Percentiles rank a stretch among this genome's conserved stretches.
phyloP scores from a whole-genome alignment of 192 early-diverging fungal species.

The Coemansia sp. region DNA sequence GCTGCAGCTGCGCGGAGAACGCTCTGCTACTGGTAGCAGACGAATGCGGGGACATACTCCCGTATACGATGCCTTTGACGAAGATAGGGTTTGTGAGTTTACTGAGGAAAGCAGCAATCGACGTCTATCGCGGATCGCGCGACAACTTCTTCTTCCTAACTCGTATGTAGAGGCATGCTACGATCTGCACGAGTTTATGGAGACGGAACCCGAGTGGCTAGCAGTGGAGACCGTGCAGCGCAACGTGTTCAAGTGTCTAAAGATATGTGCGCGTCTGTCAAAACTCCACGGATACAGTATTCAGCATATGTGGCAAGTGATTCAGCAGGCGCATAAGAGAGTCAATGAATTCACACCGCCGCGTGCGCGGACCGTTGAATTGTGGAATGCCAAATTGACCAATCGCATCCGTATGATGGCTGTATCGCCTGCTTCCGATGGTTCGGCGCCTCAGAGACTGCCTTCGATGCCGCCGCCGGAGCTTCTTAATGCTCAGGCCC shows the following conservation, averaged over 20 bases:
- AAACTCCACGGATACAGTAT: conserved; percentile 52
- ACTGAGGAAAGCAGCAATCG: conserved; percentile 50
- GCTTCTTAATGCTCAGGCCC: conserved; percentile 26
- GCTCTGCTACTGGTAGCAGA: not conserved
- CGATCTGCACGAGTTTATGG: conserved; percentile 42
- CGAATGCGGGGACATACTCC: not conserved
- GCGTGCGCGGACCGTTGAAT: conserved; percentile 26
- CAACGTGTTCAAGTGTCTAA: conserved; percentile 52
- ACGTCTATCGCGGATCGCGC: conserved; percentile 32
- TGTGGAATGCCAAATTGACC: conserved; percentile 44
- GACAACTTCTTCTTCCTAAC: conserved; percentile 41
- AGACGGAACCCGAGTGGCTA: not conserved
- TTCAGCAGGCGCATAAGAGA: conserved; percentile 35
- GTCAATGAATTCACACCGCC: conserved; percentile 28
- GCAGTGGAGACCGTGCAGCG: conserved; percentile 37
- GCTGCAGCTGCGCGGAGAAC: conserved; percentile 1
- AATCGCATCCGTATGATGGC: conserved; percentile 51
- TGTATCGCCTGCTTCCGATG: conserved; percentile 42
- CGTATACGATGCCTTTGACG: conserved; percentile 20
- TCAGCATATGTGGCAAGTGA: conserved; percentile 52
- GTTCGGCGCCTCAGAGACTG: conserved; percentile 45
- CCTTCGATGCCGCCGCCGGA: conserved; percentile 39
- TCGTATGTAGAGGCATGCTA: conserved; percentile 49
- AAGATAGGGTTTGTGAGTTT: conserved; percentile 39
- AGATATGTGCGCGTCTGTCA: conserved; percentile 50